Evolutionary conservation across 2,329 filamentous ascomycete species (phyloP).

Genomic region (Tolypocladium nubicola): DNA sequence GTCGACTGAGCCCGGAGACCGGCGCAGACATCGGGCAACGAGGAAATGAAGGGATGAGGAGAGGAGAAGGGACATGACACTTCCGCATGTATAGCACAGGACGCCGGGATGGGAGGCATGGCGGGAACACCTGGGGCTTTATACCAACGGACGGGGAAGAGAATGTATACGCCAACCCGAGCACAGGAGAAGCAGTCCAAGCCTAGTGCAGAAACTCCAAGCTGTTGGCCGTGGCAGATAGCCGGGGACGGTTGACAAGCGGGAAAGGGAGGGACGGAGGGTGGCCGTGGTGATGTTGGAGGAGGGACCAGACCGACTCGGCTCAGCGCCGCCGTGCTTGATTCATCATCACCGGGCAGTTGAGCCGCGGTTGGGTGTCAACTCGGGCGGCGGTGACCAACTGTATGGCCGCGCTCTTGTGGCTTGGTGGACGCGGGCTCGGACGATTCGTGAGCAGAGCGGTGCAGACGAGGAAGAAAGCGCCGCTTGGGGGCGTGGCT

Average conservation of each 20-base stretch:
- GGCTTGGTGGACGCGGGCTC: neutral
- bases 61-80: neutral
- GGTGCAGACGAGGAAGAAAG: neutral
- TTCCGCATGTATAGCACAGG: neutral
- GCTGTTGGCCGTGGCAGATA: neutral
- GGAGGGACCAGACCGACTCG: neutral
- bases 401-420: neutral
- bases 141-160: neutral
- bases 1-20: conserved; percentile 14
- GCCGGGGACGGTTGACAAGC: neutral
- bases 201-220: neutral
- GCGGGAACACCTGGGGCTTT: neutral
- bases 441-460: neutral
- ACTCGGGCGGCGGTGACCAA: neutral
- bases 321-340: neutral
- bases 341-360: neutral
- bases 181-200: neutral
- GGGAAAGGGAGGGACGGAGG: neutral
- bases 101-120: neutral
- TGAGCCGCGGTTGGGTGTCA: neutral
- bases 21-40: conserved; percentile 14
- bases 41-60: neutral
- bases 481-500: neutral
- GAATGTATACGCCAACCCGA: neutral
- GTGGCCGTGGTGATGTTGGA: neutral